phyloP scores from a whole-genome alignment of 2,329 filamentous ascomycete genomes.

The Cladosporium sp. region DNA sequence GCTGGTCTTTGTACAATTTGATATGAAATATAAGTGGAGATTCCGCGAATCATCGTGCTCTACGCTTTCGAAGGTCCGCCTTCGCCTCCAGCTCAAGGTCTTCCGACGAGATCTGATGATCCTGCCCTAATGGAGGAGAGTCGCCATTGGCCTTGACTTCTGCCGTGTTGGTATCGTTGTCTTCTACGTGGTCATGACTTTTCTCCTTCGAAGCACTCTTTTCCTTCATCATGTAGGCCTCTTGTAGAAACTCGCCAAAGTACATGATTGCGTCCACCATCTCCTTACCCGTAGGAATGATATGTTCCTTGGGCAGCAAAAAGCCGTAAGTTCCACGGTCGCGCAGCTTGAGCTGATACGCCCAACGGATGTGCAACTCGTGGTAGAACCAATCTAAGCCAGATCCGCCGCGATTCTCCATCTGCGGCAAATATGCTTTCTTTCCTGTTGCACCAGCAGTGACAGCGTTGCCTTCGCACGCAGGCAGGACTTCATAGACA shows the following conservation, averaged over 20 bases:
- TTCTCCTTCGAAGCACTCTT: conserved; percentile 13
- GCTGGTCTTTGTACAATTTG: not conserved
- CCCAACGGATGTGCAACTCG: conserved; percentile 73
- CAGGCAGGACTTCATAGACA: conserved; percentile 63
- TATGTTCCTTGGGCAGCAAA: conserved; percentile 78
- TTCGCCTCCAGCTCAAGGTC: not conserved
- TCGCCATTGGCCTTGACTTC: not conserved
- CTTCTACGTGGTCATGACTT: not conserved
- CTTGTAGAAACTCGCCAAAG: conserved; percentile 72
- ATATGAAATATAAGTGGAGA: not conserved
- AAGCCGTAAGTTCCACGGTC: conserved; percentile 96
- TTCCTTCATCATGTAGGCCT: conserved; percentile 27
- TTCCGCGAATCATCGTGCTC: not conserved
- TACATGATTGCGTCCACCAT: conserved; percentile 78
- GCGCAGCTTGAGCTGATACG: conserved; percentile 89
- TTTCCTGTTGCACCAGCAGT: conserved; percentile 32
- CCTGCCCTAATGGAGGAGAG: not conserved
- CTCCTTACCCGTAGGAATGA: conserved; percentile 85
- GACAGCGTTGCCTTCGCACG: conserved; percentile 73
- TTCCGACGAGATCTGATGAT: not conserved
- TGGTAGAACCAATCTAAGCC: conserved; percentile 96
- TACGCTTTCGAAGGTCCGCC: not conserved
- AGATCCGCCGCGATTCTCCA: conserved; percentile 76
- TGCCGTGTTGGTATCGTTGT: not conserved
- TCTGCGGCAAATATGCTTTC: conserved; percentile 43